Conservation (phyloP, 306 rosid genomes). For the Phaseolus lunatus region DNA sequence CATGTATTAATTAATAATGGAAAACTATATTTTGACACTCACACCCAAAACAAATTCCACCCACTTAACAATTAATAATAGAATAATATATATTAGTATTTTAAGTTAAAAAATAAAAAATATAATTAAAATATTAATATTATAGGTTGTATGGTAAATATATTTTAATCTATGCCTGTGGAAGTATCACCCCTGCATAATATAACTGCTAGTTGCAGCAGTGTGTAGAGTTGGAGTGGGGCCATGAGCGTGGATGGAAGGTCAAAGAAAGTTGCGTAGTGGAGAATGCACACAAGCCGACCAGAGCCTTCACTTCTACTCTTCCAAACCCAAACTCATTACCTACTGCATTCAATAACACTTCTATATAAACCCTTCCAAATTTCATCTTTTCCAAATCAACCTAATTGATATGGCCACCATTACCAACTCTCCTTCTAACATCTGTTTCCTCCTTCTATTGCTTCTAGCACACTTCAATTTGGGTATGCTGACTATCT, state of each 20-base stretch:
- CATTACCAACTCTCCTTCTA: constrained; percentile 16
- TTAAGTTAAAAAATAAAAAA: too few species aligned
- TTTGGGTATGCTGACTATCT: constrained; percentile 46
- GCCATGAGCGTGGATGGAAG: constrained; percentile 48
- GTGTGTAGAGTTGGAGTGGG: constrained; percentile 27
- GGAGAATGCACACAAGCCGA: constrained; percentile 41
- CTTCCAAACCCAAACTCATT: neutral
- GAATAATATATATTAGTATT: too few species aligned
- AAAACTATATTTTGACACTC: too few species aligned
- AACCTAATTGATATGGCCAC: constrained; percentile 45
- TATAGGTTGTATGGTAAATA: too few species aligned
- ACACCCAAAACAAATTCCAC: too few species aligned
- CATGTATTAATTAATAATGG: too few species aligned
- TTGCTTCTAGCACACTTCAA: constrained; percentile 52
- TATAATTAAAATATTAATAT: too few species aligned
- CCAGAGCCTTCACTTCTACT: constrained; percentile 14
- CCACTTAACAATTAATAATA: too few species aligned
- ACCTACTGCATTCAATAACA: neutral
- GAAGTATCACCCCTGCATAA: too few species aligned
- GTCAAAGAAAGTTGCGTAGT: constrained; percentile 66
- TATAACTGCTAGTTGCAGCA: neutral
- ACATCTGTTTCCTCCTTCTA: constrained; percentile 43
- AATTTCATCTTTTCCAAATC: neutral
- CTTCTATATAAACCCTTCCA: constrained; percentile 49
- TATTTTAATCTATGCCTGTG: too few species aligned